Evolutionary conservation across 331 rosid genomes (phyloP).

Genomic region (Pyrus hybrid): DNA sequence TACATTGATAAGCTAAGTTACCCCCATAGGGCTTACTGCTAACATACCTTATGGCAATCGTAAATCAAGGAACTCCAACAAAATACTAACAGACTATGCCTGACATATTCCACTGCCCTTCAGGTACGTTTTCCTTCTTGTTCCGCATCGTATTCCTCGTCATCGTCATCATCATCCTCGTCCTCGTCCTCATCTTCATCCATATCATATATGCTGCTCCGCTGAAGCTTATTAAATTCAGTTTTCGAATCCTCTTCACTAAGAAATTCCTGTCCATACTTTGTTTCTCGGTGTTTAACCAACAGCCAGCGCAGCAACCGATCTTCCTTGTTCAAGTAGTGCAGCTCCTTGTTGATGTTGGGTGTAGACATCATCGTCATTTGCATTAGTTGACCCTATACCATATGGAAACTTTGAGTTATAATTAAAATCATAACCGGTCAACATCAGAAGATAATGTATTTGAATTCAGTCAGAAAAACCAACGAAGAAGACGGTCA

Average conservation of each 20-base stretch:
- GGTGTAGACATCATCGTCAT: constrained; percentile 95
- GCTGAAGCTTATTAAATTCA: constrained; percentile 20
- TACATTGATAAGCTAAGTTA: background rate
- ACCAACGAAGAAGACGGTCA: background rate
- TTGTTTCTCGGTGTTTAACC: constrained; percentile 57
- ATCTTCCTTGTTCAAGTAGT: constrained; percentile 91
- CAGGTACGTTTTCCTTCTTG: constrained; percentile 17
- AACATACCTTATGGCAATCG: background rate
- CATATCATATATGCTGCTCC: constrained; percentile 1
- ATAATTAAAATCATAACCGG: background rate
- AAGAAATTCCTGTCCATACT: constrained; percentile 38
- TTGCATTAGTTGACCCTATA: constrained; percentile 82
- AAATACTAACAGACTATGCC: background rate
- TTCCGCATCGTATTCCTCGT: constrained; percentile 27
- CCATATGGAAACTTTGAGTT: constrained; percentile 5
- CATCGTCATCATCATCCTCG: background rate
- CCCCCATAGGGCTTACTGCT: background rate
- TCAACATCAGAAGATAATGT: too few relatives aligned
- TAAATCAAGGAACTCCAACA: background rate
- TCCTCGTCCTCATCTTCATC: background rate
- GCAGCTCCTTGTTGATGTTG: constrained; percentile 86
- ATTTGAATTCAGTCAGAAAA: background rate
- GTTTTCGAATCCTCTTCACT: constrained; percentile 29
- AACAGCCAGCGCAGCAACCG: constrained; percentile 78
- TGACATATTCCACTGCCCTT: background rate